These are phyloP conservation scores for Hansfordia pulvinata DNA, from an alignment of 2,329 filamentous ascomycete genomes.

Conservation along the genomic window DNA sequence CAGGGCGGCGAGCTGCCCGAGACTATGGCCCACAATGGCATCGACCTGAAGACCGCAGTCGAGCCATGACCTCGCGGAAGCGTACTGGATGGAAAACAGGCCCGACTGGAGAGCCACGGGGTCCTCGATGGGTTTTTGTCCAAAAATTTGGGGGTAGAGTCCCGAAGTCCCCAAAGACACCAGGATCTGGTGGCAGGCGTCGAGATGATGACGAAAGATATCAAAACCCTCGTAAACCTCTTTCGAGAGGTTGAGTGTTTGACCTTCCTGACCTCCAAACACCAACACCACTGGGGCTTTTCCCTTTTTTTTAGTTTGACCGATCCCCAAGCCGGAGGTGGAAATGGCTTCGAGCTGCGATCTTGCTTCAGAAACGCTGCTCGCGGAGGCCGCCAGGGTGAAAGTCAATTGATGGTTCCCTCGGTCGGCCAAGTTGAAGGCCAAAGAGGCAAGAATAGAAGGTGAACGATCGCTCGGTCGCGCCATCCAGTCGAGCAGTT, in stretches of 20 bases:
- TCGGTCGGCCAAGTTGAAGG: slow-evolving; percentile 18
- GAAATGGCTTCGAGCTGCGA: slow-evolving; percentile 8
- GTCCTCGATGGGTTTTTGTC: slow-evolving; percentile 9
- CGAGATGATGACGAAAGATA: slow-evolving; percentile 12
- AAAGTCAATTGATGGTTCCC: slow-evolving; percentile 12
- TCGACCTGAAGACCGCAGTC: slow-evolving; percentile 16
- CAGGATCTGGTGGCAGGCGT: slow-evolving; percentile 7
- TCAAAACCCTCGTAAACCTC: slow-evolving; percentile 13
- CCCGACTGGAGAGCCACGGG: slow-evolving; percentile 20
- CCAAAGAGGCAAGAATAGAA: slow-evolving; percentile 13
- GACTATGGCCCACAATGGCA: slow-evolving; percentile 24
- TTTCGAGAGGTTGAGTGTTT: slow-evolving; percentile 15
- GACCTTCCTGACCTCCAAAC: slow-evolving; percentile 20
- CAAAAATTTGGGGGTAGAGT: slow-evolving; percentile 20
- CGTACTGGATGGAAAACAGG: slow-evolving; percentile 26
- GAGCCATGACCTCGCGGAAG: slow-evolving; percentile 20
- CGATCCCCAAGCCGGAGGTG: too few relatives aligned
- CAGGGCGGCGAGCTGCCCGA: slow-evolving; percentile 26
- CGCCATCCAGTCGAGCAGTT: too few relatives aligned
- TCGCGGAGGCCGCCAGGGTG: slow-evolving; percentile 12
- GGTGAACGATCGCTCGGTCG: too few relatives aligned
- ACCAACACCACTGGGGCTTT: slow-evolving; percentile 17
- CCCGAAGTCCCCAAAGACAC: slow-evolving; percentile 7
- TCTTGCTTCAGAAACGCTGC: slow-evolving; percentile 12
- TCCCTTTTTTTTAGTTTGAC: neutral